Evolutionary conservation across 805 yeast species (phyloP).

Genomic region (Metschnikowia rubicola): DNA sequence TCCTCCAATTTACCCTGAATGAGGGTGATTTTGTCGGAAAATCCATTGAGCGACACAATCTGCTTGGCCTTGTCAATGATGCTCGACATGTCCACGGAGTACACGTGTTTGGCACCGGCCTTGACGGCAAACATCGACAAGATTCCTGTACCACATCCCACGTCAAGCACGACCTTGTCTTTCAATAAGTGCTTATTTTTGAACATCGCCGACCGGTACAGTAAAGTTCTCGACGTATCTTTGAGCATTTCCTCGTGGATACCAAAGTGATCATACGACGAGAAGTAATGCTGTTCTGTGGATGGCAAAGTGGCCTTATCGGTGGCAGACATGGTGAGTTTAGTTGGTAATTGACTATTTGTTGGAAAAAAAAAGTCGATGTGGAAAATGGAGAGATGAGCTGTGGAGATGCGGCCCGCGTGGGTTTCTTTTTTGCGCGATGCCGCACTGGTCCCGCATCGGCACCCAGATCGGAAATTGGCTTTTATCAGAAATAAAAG

Average conservation of each 20-base stretch:
- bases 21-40: constrained; percentile 79
- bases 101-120: constrained; percentile 98
- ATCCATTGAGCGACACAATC: constrained; percentile 80
- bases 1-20: constrained; percentile 94
- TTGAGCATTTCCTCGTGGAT: constrained; percentile 99
- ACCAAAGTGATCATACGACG: constrained; percentile 94
- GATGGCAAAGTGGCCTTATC: constrained; percentile 61
- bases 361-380: background rate
- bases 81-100: constrained; percentile 95
- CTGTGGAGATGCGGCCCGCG: background rate
- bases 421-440: background rate
- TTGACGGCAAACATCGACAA: constrained; percentile 96
- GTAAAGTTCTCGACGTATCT: constrained; percentile 86
- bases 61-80: constrained; percentile 95
- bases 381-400: background rate
- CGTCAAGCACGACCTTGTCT: constrained; percentile 92
- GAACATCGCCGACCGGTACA: constrained; percentile 88
- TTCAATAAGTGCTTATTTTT: constrained; percentile 86
- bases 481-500: too few relatives aligned
- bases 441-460: background rate
- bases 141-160: constrained; percentile 99
- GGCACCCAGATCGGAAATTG: background rate
- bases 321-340: constrained; percentile 50
- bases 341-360: background rate
- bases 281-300: constrained; percentile 89